phyloP scores from a whole-genome alignment of 805 yeast species.

The Saturnispora halmiae region DNA sequence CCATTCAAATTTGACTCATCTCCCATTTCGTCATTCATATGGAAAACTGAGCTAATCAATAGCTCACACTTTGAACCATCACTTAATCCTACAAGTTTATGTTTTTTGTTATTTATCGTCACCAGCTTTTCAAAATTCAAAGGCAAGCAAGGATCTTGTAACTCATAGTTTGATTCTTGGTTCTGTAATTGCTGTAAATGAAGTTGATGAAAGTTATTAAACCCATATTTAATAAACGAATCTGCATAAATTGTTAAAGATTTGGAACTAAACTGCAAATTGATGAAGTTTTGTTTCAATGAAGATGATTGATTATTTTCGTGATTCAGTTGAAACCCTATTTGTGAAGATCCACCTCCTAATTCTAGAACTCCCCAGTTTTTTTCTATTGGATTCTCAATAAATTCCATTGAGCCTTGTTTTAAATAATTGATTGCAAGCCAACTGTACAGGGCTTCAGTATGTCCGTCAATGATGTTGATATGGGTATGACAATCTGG shows the following conservation, averaged over 20 bases:
- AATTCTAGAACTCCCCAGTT: constrained; percentile 52
- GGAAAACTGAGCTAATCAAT: constrained; percentile 38
- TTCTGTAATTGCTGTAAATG: constrained; percentile 33
- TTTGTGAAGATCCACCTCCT: constrained; percentile 62
- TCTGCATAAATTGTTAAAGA: constrained; percentile 41
- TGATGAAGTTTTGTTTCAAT: constrained; percentile 39
- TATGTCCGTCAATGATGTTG: constrained; percentile 52
- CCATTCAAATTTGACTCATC: not conserved
- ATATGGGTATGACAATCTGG: constrained; percentile 57
- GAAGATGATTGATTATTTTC: constrained; percentile 36
- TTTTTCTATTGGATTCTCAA: constrained; percentile 29
- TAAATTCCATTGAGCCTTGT: constrained; percentile 31
- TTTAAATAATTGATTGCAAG: constrained; percentile 48
- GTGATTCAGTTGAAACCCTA: constrained; percentile 47
- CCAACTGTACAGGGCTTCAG: constrained; percentile 65
- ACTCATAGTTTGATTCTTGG: constrained; percentile 7
- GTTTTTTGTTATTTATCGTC: constrained; percentile 13
- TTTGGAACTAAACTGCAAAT: constrained; percentile 35
- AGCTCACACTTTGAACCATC: constrained; percentile 40
- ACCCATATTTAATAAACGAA: constrained; percentile 53
- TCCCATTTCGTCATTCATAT: constrained; percentile 12
- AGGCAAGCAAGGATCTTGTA: constrained; percentile 53
- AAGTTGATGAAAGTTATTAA: constrained; percentile 43
- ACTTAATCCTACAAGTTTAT: constrained; percentile 40
- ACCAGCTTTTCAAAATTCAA: constrained; percentile 28